phyloP scores from a whole-genome alignment of 176 grass and related monocot species.

The Avena atlantica region DNA sequence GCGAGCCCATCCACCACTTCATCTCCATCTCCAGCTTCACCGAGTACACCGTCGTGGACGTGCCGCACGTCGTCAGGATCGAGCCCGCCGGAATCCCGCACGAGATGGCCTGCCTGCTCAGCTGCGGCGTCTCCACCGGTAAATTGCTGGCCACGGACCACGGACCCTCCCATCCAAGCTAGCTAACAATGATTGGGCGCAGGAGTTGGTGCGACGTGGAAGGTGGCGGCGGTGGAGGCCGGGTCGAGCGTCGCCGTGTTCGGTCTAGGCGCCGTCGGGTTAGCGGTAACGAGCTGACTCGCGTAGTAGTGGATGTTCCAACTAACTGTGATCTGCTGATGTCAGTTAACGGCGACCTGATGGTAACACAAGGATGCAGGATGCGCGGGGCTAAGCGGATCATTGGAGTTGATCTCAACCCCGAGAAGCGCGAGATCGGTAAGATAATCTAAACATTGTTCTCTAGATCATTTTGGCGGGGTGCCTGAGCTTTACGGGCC shows the following conservation, averaged over 20 bases:
- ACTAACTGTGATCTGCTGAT: not conserved
- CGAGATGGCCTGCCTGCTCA: conserved; percentile 70
- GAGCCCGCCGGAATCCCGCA: not conserved
- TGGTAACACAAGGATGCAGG: conserved; percentile 59
- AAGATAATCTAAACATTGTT: not conserved
- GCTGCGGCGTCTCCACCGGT: conserved; percentile 75
- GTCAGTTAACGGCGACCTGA: not conserved
- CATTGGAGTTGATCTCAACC: conserved; percentile 60
- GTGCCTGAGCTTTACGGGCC: too few species aligned
- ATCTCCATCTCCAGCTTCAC: conserved; percentile 64
- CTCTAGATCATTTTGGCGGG: too few species aligned
- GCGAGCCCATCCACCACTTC: conserved; percentile 63
- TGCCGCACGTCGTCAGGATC: conserved; percentile 52
- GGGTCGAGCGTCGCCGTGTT: conserved; percentile 70
- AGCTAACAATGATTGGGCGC: not conserved
- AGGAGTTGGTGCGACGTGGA: conserved; percentile 73
- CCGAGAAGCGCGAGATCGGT: conserved; percentile 48
- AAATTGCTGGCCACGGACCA: not conserved
- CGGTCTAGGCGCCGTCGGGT: conserved; percentile 65
- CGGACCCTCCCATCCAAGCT: too few species aligned
- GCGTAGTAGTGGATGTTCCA: too few species aligned
- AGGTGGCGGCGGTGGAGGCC: conserved; percentile 50
- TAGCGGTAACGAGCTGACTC: conserved; percentile 56
- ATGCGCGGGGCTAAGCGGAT: conserved; percentile 54
- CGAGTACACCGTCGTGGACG: conserved; percentile 73